phyloP scores from a whole-genome alignment of 768 basidiomycete species.

The Coprinopsis sp. region DNA sequence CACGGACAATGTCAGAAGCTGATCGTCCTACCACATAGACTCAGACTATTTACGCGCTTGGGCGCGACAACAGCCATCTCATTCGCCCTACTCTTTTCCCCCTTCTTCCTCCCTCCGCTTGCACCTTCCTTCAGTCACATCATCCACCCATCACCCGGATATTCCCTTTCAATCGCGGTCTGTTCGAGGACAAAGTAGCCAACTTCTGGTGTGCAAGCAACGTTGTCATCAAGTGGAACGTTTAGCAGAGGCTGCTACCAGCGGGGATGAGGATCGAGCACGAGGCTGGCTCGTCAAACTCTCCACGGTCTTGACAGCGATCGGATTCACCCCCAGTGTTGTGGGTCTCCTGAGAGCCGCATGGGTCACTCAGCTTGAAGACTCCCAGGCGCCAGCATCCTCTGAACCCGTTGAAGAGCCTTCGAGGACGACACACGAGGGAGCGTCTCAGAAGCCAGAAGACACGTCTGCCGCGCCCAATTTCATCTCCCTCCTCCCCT shows the following conservation, averaged over 20 bases:
- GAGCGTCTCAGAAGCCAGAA: conserved; percentile 8
- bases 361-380: conserved; percentile 15
- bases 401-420: no score
- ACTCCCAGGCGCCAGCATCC: no score
- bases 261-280: conserved; percentile 38
- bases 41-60: conserved; percentile 60
- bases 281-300: conserved; percentile 51
- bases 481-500: conserved; percentile 67
- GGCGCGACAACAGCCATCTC: conserved; percentile 56
- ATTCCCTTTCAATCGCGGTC: conserved; percentile 86
- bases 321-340: conserved; percentile 67
- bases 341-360: conserved; percentile 36
- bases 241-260: background rate
- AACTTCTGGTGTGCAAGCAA: conserved; percentile 98
- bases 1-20: background rate
- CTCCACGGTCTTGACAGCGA: conserved; percentile 59
- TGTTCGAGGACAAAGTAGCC: conserved; percentile 95
- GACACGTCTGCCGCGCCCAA: conserved; percentile 30
- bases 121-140: conserved; percentile 40
- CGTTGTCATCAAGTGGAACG: conserved; percentile 76
- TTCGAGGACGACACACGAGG: no score
- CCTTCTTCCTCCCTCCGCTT: conserved; percentile 69
- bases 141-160: conserved; percentile 68
- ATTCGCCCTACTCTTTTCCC: conserved; percentile 69
- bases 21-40: conserved; percentile 18